phyloP scores from a whole-genome alignment of 2,329 filamentous ascomycete species.

The Neofusicoccum ribis region DNA sequence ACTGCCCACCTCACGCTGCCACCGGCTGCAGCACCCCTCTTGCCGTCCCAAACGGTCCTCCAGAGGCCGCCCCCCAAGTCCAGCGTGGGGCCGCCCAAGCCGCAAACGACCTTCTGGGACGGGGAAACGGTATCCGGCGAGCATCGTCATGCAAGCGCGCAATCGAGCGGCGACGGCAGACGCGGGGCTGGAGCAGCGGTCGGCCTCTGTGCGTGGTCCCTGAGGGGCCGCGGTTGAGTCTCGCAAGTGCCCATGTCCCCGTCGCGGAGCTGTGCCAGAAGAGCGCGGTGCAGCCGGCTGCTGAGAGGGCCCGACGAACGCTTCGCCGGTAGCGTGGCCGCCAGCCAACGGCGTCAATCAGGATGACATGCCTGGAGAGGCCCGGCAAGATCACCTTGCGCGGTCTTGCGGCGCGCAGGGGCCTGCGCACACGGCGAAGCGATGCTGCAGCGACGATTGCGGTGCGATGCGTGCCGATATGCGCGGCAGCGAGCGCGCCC shows the following conservation, averaged over 20 bases:
- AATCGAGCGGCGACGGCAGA: neutral
- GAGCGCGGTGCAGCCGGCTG: constrained; percentile 7
- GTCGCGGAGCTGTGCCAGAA: constrained; percentile 9
- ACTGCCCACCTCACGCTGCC: no score
- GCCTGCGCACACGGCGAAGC: neutral
- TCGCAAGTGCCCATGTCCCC: neutral
- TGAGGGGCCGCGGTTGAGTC: neutral
- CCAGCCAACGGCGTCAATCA: constrained; percentile 11
- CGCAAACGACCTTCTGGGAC: neutral
- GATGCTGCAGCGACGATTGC: neutral
- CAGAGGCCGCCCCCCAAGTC: no score
- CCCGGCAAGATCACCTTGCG: constrained; percentile 3
- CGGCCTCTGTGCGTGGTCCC: neutral
- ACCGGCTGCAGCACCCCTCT: no score
- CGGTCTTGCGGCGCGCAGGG: neutral
- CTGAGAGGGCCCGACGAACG: neutral
- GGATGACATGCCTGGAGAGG: constrained; percentile 5
- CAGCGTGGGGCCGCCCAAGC: neutral
- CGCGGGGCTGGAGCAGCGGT: neutral
- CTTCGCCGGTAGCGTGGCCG: neutral
- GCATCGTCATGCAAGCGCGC: constrained; percentile 18
- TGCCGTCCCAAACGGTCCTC: no score
- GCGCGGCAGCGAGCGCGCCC: neutral
- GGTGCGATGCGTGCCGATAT: constrained; percentile 9
- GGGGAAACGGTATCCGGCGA: constrained; percentile 16